These are phyloP conservation scores for Populus simonii DNA, from an alignment of 345 rosid genomes.

Conservation along the genomic window DNA sequence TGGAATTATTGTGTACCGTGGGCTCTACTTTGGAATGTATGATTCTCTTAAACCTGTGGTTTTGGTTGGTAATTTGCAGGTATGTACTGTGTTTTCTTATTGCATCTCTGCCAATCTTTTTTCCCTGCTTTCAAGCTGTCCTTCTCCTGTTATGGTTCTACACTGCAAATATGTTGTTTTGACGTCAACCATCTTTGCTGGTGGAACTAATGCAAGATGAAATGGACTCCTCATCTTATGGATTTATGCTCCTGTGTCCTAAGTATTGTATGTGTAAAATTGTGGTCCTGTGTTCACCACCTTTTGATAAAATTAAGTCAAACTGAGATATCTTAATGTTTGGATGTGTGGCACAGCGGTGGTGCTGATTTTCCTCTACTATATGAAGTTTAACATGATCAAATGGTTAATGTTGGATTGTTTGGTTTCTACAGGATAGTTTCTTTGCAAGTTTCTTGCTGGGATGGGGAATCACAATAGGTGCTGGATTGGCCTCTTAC, in stretches of 20 bases:
- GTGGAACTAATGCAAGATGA: background rate
- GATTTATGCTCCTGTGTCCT: background rate
- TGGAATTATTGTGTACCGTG: slow-evolving; percentile 32
- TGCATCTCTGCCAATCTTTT: no score
- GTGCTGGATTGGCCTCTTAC: slow-evolving; percentile 23
- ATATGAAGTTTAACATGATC: background rate
- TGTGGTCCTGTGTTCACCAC: background rate
- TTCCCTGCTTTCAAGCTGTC: no score
- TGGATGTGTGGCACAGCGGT: background rate
- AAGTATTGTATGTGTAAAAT: background rate
- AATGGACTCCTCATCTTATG: background rate
- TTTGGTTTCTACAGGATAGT: slow-evolving; percentile 18
- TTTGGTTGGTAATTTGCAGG: slow-evolving; percentile 23
- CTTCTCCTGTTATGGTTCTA: background rate
- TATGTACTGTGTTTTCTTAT: background rate
- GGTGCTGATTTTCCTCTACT: background rate
- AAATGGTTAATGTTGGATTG: background rate
- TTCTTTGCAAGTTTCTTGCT: slow-evolving; percentile 18
- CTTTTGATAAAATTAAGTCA: background rate
- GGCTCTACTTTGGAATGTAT: slow-evolving; percentile 34
- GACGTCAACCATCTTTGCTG: no score
- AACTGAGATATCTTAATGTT: background rate
- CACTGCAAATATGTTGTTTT: background rate
- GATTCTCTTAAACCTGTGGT: slow-evolving; percentile 35
- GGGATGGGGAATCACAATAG: slow-evolving; percentile 20